These are phyloP conservation scores for Talaromyces piceae DNA, from an alignment of 2,329 filamentous ascomycete genomes.

Conservation along the genomic window DNA sequence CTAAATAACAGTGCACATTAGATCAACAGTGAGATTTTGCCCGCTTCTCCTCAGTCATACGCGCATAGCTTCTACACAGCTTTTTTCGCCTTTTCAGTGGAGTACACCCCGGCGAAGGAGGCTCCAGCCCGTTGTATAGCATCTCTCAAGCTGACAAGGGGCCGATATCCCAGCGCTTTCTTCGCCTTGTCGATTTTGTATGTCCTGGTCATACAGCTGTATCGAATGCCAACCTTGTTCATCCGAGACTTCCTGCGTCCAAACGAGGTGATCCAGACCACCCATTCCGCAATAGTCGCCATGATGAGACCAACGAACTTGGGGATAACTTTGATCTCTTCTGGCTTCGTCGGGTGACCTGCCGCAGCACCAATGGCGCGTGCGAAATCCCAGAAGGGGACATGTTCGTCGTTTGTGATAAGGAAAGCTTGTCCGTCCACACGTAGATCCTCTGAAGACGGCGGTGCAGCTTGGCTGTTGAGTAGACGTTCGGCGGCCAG, in stretches of 20 bases:
- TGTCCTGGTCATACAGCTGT: constrained; percentile 4
- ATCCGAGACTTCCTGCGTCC: constrained; percentile 2
- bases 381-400: constrained; percentile 6
- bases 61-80: not conserved
- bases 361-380: constrained; percentile 1
- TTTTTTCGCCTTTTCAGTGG: not conserved
- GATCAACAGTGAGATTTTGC: not conserved
- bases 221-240: constrained; percentile 1
- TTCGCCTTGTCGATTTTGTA: constrained; percentile 2
- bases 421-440: constrained; percentile 3
- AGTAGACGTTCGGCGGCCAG: constrained; percentile 23
- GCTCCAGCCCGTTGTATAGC: not conserved
- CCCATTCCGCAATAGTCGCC: not conserved
- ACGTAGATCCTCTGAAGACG: not conserved
- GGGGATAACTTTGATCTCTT: not conserved
- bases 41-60: not conserved
- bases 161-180: not conserved
- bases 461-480: constrained; percentile 10
- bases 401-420: constrained; percentile 4
- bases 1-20: too few relatives aligned
- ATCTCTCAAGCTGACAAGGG: not conserved
- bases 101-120: not conserved
- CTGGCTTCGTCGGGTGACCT: not conserved
- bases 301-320: not conserved
- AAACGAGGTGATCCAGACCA: not conserved